Evolutionary conservation across 148 eudicot genomes (phyloP).

Genomic region (Silene latifolia): DNA sequence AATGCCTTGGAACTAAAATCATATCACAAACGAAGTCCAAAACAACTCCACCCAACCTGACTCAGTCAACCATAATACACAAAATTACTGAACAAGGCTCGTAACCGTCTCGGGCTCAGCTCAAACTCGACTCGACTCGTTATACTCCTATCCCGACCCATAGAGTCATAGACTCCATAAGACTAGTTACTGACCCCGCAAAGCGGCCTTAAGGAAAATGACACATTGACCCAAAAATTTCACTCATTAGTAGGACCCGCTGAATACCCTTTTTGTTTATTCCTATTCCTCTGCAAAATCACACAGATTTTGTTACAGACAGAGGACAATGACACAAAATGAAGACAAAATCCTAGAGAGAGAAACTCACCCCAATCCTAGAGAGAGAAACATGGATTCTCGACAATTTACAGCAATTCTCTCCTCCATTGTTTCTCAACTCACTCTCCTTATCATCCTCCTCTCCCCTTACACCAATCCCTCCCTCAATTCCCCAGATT

Average conservation of each 20-base stretch:
- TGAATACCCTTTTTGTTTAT: background rate
- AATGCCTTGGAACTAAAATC: too few relatives aligned
- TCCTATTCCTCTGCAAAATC: slow-evolving; percentile 9
- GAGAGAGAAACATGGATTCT: slow-evolving; percentile 35
- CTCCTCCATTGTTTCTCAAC: slow-evolving; percentile 59
- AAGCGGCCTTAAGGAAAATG: slow-evolving; percentile 6
- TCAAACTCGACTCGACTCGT: too few relatives aligned
- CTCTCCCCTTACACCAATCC: slow-evolving; percentile 31
- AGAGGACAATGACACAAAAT: slow-evolving; percentile 4
- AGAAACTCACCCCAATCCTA: background rate
- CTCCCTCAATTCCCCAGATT: slow-evolving; percentile 9
- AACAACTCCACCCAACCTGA: too few relatives aligned
- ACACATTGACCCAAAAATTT: slow-evolving; percentile 13
- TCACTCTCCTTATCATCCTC: slow-evolving; percentile 44
- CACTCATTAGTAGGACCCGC: slow-evolving; percentile 17
- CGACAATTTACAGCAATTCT: slow-evolving; percentile 53
- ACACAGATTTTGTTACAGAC: background rate
- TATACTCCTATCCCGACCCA: too few relatives aligned
- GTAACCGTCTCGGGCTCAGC: too few relatives aligned
- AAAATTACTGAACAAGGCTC: background rate
- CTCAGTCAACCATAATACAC: too few relatives aligned
- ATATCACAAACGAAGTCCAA: too few relatives aligned
- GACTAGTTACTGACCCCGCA: slow-evolving; percentile 8
- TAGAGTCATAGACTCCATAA: too few relatives aligned
- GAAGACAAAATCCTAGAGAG: slow-evolving; percentile 6